These are phyloP conservation scores for Anisogramma anomala DNA, from an alignment of 2,329 filamentous ascomycete genomes.

Conservation along the genomic window DNA sequence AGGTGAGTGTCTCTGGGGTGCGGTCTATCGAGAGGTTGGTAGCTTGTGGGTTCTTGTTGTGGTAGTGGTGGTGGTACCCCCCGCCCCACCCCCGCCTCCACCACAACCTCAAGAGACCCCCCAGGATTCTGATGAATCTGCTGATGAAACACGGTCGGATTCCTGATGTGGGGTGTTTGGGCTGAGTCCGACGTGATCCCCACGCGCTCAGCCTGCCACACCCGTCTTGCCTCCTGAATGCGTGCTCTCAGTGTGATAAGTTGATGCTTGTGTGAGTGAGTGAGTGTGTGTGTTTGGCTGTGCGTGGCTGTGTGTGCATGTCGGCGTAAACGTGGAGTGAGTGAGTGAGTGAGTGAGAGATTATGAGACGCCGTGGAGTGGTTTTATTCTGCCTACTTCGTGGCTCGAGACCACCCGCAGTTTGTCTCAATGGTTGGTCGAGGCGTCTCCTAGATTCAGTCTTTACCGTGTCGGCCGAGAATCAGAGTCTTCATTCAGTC, in stretches of 20 bases:
- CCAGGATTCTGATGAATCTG: slow-evolving; percentile 5
- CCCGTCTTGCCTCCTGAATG: slow-evolving; percentile 9
- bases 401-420: not conserved
- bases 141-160: slow-evolving; percentile 7
- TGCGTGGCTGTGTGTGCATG: not conserved
- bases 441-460: slow-evolving; percentile 5
- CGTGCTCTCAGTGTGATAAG: slow-evolving; percentile 8
- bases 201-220: slow-evolving; percentile 4
- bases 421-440: not conserved
- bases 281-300: no score
- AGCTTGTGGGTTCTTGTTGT: no score
- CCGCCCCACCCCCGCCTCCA: no score
- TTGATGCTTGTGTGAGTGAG: not conserved
- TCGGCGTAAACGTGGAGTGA: not conserved
- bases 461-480: slow-evolving; percentile 1
- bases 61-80: no score
- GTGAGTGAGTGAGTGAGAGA: not conserved
- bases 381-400: not conserved
- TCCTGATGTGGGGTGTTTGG: slow-evolving; percentile 8
- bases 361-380: no score
- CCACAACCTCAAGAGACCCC: not conserved
- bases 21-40: not conserved
- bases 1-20: slow-evolving; percentile 8
- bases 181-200: not conserved
- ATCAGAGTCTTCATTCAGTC: not conserved